These are phyloP conservation scores for Globisporangium perplexum DNA, from an alignment of 352 stramenopile species.

Conservation along the genomic window DNA sequence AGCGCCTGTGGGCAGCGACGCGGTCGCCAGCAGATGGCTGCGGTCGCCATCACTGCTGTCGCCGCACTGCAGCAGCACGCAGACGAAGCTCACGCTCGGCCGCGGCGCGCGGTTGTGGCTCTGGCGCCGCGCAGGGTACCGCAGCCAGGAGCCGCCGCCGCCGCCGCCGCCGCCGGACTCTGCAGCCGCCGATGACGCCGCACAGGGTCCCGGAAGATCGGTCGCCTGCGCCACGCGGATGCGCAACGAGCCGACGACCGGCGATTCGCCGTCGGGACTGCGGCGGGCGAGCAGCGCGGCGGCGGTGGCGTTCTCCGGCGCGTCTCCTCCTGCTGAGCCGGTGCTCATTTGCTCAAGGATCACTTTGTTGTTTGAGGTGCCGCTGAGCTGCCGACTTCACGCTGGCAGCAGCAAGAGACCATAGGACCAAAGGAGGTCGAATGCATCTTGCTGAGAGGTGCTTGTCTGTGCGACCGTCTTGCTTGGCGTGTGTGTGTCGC, in stretches of 20 bases:
- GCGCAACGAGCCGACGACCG: conserved; percentile 33
- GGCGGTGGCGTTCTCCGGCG: not conserved
- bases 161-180: conserved; percentile 4
- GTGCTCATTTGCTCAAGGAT: not conserved
- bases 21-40: conserved; percentile 28
- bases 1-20: conserved; percentile 32
- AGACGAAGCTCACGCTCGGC: conserved; percentile 31
- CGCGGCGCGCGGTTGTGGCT: conserved; percentile 15
- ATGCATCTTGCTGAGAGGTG: too few species aligned
- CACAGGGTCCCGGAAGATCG: conserved; percentile 33
- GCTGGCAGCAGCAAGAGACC: too few species aligned
- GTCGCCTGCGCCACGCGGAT: conserved; percentile 55
- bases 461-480: too few species aligned
- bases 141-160: conserved; percentile 44
- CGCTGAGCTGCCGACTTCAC: too few species aligned
- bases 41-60: too few species aligned
- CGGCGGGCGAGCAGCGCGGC: too few species aligned
- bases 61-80: conserved; percentile 35
- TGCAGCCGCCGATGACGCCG: conserved; percentile 4
- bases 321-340: not conserved
- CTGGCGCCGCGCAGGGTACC: conserved; percentile 22
- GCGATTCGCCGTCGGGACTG: not conserved
- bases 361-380: too few species aligned
- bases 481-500: too few species aligned
- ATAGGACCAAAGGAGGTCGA: too few species aligned